A percentile compares a stretch with the other conserved stretches of the same genome.
phyloP scores from a whole-genome alignment of 306 rosid genomes.

The Acacia crassicarpa region DNA sequence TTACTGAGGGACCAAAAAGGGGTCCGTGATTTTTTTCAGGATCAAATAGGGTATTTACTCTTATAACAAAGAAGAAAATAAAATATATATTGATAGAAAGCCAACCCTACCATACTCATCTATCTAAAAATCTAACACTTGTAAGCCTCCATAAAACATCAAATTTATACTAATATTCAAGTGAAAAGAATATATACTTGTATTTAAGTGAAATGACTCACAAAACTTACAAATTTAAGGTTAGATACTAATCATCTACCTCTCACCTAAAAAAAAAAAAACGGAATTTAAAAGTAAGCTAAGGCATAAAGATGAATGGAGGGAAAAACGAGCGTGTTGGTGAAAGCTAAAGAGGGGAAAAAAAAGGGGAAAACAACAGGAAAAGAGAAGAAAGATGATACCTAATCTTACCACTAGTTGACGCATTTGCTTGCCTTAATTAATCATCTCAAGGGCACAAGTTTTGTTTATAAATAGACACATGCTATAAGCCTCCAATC shows the following conservation, averaged over 20 bases:
- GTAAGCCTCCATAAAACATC: no score
- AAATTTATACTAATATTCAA: neutral
- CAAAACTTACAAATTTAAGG: neutral
- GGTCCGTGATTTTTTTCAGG: no score
- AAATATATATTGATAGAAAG: no score
- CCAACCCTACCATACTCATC: no score
- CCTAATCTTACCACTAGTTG: neutral
- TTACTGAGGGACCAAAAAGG: no score
- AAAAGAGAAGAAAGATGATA: neutral
- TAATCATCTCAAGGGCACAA: conserved; percentile 19
- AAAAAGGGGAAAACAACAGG: neutral
- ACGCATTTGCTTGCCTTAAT: conserved; percentile 19
- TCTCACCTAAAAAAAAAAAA: neutral
- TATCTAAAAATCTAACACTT: no score
- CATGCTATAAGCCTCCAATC: neutral
- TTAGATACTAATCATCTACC: neutral
- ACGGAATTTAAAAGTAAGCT: neutral
- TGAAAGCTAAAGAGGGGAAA: neutral
- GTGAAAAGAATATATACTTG: neutral
- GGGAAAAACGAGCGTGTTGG: neutral
- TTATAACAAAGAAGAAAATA: no score
- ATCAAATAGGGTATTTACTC: no score
- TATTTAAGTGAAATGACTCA: neutral
- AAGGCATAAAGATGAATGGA: neutral
- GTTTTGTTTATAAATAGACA: conserved; percentile 32